Evolutionary conservation across 192 early-diverging fungal species (phyloP), one percentile per base, ranked within the genome.

Genomic region (Backusella luteola): DNA sequence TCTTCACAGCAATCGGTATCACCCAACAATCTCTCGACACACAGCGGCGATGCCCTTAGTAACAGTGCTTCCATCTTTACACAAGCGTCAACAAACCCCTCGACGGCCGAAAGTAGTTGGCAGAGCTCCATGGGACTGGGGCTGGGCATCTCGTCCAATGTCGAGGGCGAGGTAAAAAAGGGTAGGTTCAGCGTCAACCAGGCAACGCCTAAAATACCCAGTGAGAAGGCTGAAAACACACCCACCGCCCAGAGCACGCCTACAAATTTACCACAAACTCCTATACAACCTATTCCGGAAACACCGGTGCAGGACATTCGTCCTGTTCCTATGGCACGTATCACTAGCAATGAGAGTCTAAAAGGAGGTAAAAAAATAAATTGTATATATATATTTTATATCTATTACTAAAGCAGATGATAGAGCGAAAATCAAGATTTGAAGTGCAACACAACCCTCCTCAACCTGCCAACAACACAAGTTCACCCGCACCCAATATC

Each of bases 181-280:
- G 91, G 91, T 11, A 84, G 92, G 26, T 94, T 93, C 74, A 91
- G 88, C 80, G 88, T 91, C 44, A 79, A 69, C 44, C 78, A 72
- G 46, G 4, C 69, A 38, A 3, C 71, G 36, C 29, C 34, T n/a
- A 63, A 69, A 3, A 38, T 69, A 23, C 39, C 75, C 19, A 66
- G 41, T 77, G 69, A 71, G 0, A 46, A 23, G n/a, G 11, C 39
- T 17, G 56, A 59, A 26, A 8, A 53, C 38, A 71, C 26, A 29
- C 39, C 42, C 3, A 15, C 6, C 5, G 46, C 44, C 11, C 53
- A 59, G 53, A 19, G 53, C 53, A 59, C 53, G 8, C n/a, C 53
- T 52, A 52, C 49, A 6, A 52, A 32, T 32, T 14, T 69, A 36
- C 38, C 38, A 6, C 66, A 14, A 5, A 67, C 34, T 6, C 34